Evolutionary conservation across 1,139 yeast species (phyloP).

Genomic region (Groenewaldozyma auringiensis): DNA sequence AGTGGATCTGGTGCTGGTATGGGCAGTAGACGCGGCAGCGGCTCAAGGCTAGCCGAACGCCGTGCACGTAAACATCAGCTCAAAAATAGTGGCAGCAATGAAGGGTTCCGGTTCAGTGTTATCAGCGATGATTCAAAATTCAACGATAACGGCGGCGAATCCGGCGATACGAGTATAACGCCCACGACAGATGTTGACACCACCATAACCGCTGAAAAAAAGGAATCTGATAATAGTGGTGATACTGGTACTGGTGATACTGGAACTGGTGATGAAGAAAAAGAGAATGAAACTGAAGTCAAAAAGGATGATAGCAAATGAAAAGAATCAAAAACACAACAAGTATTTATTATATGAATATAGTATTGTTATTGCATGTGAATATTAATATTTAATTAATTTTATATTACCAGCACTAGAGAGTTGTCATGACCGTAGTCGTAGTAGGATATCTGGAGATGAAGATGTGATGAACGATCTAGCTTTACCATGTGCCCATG

Average conservation of each 20-base stretch:
- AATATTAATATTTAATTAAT: background rate
- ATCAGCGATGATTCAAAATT: no score
- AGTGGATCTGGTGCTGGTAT: slow-evolving; percentile 7
- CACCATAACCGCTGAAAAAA: no score
- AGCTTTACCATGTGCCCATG: no score
- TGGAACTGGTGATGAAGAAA: background rate
- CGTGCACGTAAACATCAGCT: slow-evolving; percentile 19
- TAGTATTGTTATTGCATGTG: background rate
- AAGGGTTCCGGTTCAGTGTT: background rate
- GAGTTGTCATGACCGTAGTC: no score
- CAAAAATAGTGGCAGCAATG: background rate
- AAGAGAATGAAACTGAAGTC: background rate
- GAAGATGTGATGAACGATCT: no score
- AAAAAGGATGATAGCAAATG: background rate
- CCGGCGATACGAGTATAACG: background rate
- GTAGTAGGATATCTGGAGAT: no score
- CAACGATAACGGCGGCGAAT: background rate
- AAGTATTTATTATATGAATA: no score
- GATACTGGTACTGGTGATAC: background rate
- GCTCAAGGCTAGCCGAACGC: slow-evolving; percentile 20
- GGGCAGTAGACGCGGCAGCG: slow-evolving; percentile 14
- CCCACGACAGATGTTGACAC: background rate
- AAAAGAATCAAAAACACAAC: no score
- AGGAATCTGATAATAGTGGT: background rate
- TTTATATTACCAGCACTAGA: background rate